phyloP scores from a whole-genome alignment of 2,329 filamentous ascomycete species.

The Nemania serpens region DNA sequence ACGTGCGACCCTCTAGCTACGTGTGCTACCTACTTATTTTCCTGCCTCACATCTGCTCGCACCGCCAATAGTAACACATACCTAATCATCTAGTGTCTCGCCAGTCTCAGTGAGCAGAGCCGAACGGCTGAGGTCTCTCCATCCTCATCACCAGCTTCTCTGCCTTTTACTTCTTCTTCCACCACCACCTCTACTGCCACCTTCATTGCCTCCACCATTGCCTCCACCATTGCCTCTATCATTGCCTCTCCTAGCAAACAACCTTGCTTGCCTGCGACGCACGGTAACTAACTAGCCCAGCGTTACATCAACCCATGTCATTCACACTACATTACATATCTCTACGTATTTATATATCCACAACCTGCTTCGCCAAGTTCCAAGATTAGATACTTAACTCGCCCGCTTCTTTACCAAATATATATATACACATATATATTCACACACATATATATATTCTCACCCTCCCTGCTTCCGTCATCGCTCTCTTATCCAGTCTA shows the following conservation, averaged over 20 bases:
- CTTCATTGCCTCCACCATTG: background rate
- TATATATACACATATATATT: constrained; percentile 1
- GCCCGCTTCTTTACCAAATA: constrained; percentile 19
- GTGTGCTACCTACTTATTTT: background rate
- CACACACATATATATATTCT: background rate
- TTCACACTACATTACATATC: constrained; percentile 8
- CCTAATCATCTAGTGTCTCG: too few relatives aligned
- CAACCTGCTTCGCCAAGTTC: constrained; percentile 21
- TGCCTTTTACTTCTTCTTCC: background rate
- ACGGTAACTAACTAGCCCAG: too few relatives aligned
- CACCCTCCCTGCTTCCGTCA: constrained; percentile 21
- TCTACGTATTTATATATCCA: constrained; percentile 11
- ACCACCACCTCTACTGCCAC: constrained; percentile 2
- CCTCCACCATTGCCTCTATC: too few relatives aligned
- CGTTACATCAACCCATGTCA: constrained; percentile 20
- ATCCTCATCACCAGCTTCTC: too few relatives aligned
- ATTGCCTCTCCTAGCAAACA: too few relatives aligned
- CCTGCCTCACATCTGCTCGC: background rate
- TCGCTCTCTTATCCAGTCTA: constrained; percentile 16
- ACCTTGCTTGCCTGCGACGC: too few relatives aligned
- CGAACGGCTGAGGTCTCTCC: background rate
- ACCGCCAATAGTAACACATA: background rate
- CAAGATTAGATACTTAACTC: constrained; percentile 10
- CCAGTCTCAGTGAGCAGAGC: background rate
- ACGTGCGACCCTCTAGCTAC: background rate